Evolutionary conservation across 805 yeast genomes (phyloP).

Genomic region (Diddensiella caesifluorescens): DNA sequence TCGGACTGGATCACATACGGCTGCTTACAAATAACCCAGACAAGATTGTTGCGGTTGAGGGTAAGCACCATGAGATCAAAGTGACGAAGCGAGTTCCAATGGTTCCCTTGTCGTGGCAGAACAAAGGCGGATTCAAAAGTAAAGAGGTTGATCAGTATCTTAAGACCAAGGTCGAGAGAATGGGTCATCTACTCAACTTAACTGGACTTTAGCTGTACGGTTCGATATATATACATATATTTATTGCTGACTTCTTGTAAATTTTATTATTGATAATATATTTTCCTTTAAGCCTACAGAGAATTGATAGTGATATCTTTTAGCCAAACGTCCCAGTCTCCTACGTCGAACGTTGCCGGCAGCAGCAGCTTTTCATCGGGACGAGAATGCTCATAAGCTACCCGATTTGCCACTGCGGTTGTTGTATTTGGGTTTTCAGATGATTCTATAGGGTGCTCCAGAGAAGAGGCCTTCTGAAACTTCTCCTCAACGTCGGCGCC

Average conservation of each 20-base stretch:
- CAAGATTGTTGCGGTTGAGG: slow-evolving; percentile 91
- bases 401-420: too few relatives aligned
- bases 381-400: too few relatives aligned
- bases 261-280: not conserved
- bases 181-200: slow-evolving; percentile 82
- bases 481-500: slow-evolving; percentile 1
- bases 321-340: slow-evolving; percentile 18
- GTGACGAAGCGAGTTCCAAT: slow-evolving; percentile 91
- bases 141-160: slow-evolving; percentile 89
- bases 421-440: too few relatives aligned
- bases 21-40: slow-evolving; percentile 94
- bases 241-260: not conserved
- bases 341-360: slow-evolving; percentile 12
- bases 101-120: slow-evolving; percentile 92
- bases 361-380: not conserved
- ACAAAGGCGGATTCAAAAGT: slow-evolving; percentile 64
- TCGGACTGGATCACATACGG: slow-evolving; percentile 66
- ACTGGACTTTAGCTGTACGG: slow-evolving; percentile 4
- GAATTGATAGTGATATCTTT: not conserved
- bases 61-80: slow-evolving; percentile 62
- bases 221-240: not conserved
- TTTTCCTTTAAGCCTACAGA: not conserved
- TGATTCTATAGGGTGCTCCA: slow-evolving; percentile 16
- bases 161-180: slow-evolving; percentile 88
- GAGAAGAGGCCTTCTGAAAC: slow-evolving; percentile 1